Percentiles rank a stretch among this genome's conserved stretches.
These are phyloP conservation scores for Candida tropicalis DNA, from an alignment of 1,139 yeast genomes.

Conservation along the genomic window DNA sequence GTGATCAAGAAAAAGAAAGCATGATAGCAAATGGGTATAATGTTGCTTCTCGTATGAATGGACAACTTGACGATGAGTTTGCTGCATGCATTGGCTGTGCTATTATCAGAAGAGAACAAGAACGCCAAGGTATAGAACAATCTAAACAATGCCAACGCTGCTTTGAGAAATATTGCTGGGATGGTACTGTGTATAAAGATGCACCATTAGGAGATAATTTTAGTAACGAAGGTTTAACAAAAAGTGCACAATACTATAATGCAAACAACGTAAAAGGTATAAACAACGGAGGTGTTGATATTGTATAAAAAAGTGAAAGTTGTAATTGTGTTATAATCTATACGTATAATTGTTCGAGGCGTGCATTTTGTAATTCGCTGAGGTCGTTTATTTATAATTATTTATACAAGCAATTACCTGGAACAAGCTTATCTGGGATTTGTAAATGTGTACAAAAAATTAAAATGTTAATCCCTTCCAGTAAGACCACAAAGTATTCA, in stretches of 20 bases:
- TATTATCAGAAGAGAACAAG: slow-evolving; percentile 45
- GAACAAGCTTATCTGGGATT: too few species aligned
- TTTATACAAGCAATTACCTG: too few species aligned
- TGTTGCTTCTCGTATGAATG: slow-evolving; percentile 31
- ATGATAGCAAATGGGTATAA: slow-evolving; percentile 46
- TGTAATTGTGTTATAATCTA: too few species aligned
- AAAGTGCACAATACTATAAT: slow-evolving; percentile 12
- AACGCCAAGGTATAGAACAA: slow-evolving; percentile 36
- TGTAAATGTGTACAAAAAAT: too few species aligned
- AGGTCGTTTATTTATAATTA: too few species aligned
- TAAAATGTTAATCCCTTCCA: too few species aligned
- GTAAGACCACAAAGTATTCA: too few species aligned
- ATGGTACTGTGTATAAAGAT: slow-evolving; percentile 25
- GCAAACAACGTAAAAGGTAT: slow-evolving; percentile 14
- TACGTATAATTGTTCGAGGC: too few species aligned
- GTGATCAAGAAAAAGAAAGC: slow-evolving; percentile 35
- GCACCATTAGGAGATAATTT: slow-evolving; percentile 47
- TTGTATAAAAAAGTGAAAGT: slow-evolving; percentile 4
- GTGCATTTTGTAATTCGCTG: too few species aligned
- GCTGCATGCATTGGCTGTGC: slow-evolving; percentile 48
- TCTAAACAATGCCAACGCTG: slow-evolving; percentile 42
- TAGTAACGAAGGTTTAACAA: slow-evolving; percentile 17
- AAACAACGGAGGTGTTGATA: slow-evolving; percentile 12
- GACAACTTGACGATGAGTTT: slow-evolving; percentile 40
- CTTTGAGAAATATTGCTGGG: slow-evolving; percentile 46